Percentiles rank a stretch among this genome's conserved stretches.
Evolutionary conservation across 2,329 filamentous ascomycete species (phyloP).

Genomic region (Clarireedia sp.): DNA sequence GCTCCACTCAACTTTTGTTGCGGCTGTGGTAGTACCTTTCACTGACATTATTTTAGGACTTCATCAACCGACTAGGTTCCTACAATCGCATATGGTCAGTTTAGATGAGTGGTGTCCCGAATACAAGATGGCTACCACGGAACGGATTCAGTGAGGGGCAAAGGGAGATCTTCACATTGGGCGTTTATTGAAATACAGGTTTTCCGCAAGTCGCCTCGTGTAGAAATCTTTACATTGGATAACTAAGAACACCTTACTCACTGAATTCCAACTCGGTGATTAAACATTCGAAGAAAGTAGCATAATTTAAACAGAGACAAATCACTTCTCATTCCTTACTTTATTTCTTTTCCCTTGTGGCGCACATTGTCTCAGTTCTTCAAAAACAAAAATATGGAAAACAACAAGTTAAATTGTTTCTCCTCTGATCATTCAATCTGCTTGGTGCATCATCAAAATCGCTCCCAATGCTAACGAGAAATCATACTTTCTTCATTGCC

Average conservation of each 20-base stretch:
- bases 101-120: slow-evolving; percentile 25
- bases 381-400: background rate
- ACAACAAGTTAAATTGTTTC: background rate
- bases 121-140: slow-evolving; percentile 16
- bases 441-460: too few relatives aligned
- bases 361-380: background rate
- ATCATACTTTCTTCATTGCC: background rate
- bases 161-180: too few relatives aligned
- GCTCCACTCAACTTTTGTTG: background rate
- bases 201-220: too few relatives aligned
- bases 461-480: background rate
- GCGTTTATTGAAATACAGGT: too few relatives aligned
- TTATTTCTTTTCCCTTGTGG: background rate
- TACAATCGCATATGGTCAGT: slow-evolving; percentile 15
- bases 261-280: too few relatives aligned
- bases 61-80: slow-evolving; percentile 26
- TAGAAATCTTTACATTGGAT: too few relatives aligned
- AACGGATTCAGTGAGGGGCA: background rate
- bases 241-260: too few relatives aligned
- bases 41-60: background rate
- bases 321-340: background rate
- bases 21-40: background rate
- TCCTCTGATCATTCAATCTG: background rate
- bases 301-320: background rate
- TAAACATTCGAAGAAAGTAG: too few relatives aligned